Percentiles rank a stretch among this genome's conserved stretches.
Conservation (phyloP, 2,329 filamentous ascomycete species). For the Penicillium sp. region DNA sequence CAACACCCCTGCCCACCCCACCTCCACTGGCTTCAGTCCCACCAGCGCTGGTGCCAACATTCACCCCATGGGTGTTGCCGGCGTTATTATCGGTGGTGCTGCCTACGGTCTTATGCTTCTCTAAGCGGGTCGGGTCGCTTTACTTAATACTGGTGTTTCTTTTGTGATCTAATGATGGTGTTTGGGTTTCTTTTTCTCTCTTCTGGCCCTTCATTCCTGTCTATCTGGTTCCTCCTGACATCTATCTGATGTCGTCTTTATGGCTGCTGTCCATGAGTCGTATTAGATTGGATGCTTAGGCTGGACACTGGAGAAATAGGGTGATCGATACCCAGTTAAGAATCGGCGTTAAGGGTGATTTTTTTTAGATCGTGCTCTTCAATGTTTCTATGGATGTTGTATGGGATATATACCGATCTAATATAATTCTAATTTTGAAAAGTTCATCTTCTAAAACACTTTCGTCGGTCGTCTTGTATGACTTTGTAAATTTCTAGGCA, state of each 20-base stretch:
- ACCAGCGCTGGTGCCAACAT: slow-evolving; percentile 29
- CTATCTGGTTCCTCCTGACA: not conserved
- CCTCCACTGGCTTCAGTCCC: slow-evolving; percentile 17
- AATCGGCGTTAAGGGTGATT: slow-evolving; percentile 13
- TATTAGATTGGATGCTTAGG: not conserved
- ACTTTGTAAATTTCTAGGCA: not conserved
- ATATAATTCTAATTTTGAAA: slow-evolving; percentile 18
- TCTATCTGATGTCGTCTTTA: not conserved
- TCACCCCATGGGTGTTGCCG: slow-evolving; percentile 20
- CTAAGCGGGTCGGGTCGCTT: slow-evolving; percentile 17
- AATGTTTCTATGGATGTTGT: not conserved
- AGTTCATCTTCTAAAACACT: slow-evolving; percentile 1
- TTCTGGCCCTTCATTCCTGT: not conserved
- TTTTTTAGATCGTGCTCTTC: slow-evolving; percentile 6
- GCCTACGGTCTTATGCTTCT: slow-evolving; percentile 27
- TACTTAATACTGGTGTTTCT: slow-evolving; percentile 4
- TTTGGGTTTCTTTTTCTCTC: slow-evolving; percentile 7
- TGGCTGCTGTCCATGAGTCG: slow-evolving; percentile 9
- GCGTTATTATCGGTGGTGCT: slow-evolving; percentile 23
- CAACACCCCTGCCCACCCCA: slow-evolving; percentile 16
- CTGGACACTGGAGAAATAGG: not conserved
- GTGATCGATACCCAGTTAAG: not conserved
- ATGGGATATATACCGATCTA: slow-evolving; percentile 12
- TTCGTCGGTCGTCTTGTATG: not conserved
- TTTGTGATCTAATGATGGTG: slow-evolving; percentile 9